phyloP scores from a whole-genome alignment of 2,329 filamentous ascomycete species.

The Pseudogymnoascus sp. region DNA sequence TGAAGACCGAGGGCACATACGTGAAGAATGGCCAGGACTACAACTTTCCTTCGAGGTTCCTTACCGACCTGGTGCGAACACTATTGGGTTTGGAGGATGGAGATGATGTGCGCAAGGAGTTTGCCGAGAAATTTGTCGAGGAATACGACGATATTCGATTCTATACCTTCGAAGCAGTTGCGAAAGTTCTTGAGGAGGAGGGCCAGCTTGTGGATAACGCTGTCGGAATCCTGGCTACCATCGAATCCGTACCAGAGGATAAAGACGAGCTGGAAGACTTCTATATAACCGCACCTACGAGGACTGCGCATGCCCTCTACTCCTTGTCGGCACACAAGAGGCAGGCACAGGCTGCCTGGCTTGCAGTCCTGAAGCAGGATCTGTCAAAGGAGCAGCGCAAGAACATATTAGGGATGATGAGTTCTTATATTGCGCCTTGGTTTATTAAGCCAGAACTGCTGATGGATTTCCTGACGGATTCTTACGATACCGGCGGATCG shows the following conservation, averaged over 20 bases:
- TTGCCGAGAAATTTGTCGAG: constrained; percentile 69
- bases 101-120: constrained; percentile 60
- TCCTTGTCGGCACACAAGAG: constrained; percentile 67
- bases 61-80: constrained; percentile 56
- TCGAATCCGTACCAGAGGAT: constrained; percentile 64
- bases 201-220: constrained; percentile 44
- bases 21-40: constrained; percentile 55
- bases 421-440: constrained; percentile 76
- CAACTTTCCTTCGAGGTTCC: constrained; percentile 61
- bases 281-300: constrained; percentile 57
- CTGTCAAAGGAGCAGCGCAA: constrained; percentile 72
- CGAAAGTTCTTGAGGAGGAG: constrained; percentile 43
- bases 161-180: constrained; percentile 68
- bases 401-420: constrained; percentile 65
- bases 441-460: constrained; percentile 82
- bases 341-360: constrained; percentile 79
- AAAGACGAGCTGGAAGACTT: constrained; percentile 62
- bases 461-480: constrained; percentile 95
- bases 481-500: constrained; percentile 78
- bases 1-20: constrained; percentile 70
- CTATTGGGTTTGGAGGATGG: constrained; percentile 53
- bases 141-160: constrained; percentile 79
- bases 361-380: constrained; percentile 63
- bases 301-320: constrained; percentile 58
- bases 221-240: constrained; percentile 55